A percentile compares a stretch with the other conserved stretches of the same genome.
Conservation (phyloP, 805 yeast species). For the Cyberlindnera maritima region DNA sequence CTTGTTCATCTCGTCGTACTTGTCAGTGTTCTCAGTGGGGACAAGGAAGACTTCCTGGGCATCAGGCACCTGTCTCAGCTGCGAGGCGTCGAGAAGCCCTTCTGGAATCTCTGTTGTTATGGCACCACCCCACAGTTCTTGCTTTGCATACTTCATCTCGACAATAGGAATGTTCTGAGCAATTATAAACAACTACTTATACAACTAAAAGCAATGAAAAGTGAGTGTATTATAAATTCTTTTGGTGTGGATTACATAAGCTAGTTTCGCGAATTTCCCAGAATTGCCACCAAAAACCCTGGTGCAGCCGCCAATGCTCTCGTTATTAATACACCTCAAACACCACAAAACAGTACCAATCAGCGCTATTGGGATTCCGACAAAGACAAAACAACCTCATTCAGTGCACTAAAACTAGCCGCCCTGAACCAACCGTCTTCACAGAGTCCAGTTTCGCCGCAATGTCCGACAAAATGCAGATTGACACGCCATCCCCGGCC, state of each 20-base stretch:
- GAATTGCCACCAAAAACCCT: background rate
- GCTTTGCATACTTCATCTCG: constrained; percentile 1
- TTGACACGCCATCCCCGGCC: constrained; percentile 36
- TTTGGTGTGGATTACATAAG: background rate
- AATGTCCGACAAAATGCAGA: constrained; percentile 39
- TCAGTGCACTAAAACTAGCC: too few species aligned
- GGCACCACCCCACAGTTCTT: constrained; percentile 80
- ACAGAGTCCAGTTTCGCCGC: background rate
- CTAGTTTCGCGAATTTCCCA: background rate
- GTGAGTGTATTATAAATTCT: too few species aligned
- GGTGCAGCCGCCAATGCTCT: background rate
- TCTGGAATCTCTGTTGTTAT: constrained; percentile 56
- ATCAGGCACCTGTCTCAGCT: constrained; percentile 82
- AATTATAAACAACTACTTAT: too few species aligned
- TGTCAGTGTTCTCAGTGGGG: constrained; percentile 30
- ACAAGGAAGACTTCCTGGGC: constrained; percentile 87
- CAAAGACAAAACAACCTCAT: too few species aligned
- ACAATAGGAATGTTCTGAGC: too few species aligned
- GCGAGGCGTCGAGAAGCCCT: constrained; percentile 71
- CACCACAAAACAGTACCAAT: background rate
- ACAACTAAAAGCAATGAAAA: too few species aligned
- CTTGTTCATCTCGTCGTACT: constrained; percentile 33
- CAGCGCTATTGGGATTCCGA: background rate
- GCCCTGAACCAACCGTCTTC: too few species aligned
- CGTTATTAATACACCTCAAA: background rate